Evolutionary conservation across 164 flowering plant species (phyloP).

Genomic region (Akebia trifoliata): DNA sequence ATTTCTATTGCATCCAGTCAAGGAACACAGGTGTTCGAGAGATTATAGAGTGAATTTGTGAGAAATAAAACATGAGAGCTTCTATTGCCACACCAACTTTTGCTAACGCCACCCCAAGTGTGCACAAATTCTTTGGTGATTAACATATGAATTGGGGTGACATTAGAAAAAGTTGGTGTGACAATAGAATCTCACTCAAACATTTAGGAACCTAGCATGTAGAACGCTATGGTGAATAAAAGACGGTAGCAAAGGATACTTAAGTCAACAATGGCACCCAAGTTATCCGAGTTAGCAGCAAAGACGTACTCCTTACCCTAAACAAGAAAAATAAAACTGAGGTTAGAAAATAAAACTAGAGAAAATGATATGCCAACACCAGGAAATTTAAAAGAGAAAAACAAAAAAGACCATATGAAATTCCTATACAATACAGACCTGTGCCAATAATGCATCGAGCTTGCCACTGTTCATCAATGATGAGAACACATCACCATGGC

Average conservation of each 20-base stretch:
- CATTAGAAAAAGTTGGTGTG: no score
- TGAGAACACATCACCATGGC: conserved; percentile 96
- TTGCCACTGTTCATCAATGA: conserved; percentile 93
- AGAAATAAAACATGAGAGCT: background rate
- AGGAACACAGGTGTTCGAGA: conserved; percentile 27
- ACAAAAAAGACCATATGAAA: background rate
- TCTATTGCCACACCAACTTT: no score
- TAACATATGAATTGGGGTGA: no score
- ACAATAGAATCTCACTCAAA: no score
- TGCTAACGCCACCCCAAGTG: no score
- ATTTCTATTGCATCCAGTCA: conserved; percentile 69
- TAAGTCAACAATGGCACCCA: conserved; percentile 95
- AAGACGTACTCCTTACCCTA: conserved; percentile 99
- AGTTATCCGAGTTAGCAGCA: conserved; percentile 92
- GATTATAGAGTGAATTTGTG: no score
- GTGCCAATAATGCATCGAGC: conserved; percentile 72
- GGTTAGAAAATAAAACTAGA: background rate
- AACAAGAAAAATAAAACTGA: background rate
- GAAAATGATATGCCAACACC: background rate
- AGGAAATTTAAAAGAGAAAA: background rate
- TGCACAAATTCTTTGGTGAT: no score
- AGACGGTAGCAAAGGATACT: conserved; percentile 69
- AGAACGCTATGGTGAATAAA: background rate
- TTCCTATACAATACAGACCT: conserved; percentile 41
- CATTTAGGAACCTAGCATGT: no score